A percentile compares a stretch with the other conserved stretches of the same genome.
phyloP scores from a whole-genome alignment of 768 basidiomycete genomes.

The Rubroboletus satanas region DNA sequence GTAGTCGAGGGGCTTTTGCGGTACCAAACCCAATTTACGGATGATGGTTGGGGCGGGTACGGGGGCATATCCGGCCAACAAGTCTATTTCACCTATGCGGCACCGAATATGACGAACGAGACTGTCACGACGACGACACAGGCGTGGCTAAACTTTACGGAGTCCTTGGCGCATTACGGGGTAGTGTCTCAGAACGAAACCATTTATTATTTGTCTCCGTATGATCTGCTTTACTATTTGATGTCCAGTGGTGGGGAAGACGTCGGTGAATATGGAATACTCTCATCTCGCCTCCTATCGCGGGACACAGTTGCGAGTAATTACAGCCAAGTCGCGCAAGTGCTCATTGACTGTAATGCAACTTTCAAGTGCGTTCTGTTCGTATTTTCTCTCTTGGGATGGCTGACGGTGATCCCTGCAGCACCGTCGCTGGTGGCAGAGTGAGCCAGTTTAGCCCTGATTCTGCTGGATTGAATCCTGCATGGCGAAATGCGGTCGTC shows the following conservation, averaged over 20 bases:
- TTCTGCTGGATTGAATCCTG: slow-evolving; percentile 43
- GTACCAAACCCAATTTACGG: slow-evolving; percentile 34
- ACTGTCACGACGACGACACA: slow-evolving; percentile 32
- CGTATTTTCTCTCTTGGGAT: neutral
- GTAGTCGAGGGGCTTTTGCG: slow-evolving; percentile 35
- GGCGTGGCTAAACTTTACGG: slow-evolving; percentile 29
- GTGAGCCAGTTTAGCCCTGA: slow-evolving; percentile 35
- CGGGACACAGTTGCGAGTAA: slow-evolving; percentile 25
- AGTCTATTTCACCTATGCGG: slow-evolving; percentile 3
- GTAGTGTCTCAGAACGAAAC: slow-evolving; percentile 29
- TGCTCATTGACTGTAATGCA: slow-evolving; percentile 3
- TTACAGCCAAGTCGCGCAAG: slow-evolving; percentile 22
- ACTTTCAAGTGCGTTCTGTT: slow-evolving; percentile 5
- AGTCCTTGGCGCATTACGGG: neutral
- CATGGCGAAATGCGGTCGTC: slow-evolving; percentile 42
- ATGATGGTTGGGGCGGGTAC: slow-evolving; percentile 46
- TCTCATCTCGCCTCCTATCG: slow-evolving; percentile 33
- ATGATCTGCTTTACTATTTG: slow-evolving; percentile 17
- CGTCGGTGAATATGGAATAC: slow-evolving; percentile 17
- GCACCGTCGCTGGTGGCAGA: slow-evolving; percentile 43
- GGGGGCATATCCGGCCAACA: neutral
- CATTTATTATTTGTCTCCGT: slow-evolving; percentile 21
- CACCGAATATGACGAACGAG: slow-evolving; percentile 34
- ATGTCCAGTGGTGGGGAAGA: slow-evolving; percentile 2
- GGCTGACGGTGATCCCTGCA: slow-evolving; percentile 20